These are phyloP conservation scores for Eucalyptus cloeziana DNA, from an alignment of 345 rosid species.

Conservation along the genomic window DNA sequence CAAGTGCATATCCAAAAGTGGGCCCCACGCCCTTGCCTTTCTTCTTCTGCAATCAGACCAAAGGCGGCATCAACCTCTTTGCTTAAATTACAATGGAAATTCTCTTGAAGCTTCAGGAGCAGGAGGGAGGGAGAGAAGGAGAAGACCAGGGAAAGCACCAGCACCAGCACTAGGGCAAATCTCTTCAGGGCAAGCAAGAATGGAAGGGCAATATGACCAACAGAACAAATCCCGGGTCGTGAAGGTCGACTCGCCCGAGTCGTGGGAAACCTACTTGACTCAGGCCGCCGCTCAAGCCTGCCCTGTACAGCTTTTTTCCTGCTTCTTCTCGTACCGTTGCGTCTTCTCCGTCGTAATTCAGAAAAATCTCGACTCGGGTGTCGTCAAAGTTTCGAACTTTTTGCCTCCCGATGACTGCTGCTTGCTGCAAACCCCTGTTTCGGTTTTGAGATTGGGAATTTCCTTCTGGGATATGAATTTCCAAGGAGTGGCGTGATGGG, in stretches of 20 bases:
- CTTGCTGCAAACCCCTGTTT: background rate
- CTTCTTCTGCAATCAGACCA: background rate
- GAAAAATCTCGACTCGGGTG: background rate
- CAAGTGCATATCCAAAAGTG: background rate
- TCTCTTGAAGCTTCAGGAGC: background rate
- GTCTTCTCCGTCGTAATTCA: background rate
- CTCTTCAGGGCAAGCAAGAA: background rate
- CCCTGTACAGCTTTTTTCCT: slow-evolving; percentile 35
- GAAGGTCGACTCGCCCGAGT: slow-evolving; percentile 45
- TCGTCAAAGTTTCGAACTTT: background rate
- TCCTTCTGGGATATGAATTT: background rate
- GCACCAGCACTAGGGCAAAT: background rate
- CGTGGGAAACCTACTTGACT: slow-evolving; percentile 54
- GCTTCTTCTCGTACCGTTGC: background rate
- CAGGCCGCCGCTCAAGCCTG: slow-evolving; percentile 51
- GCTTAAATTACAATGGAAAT: background rate
- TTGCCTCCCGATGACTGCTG: background rate
- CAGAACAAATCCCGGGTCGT: slow-evolving; percentile 43
- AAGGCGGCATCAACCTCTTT: background rate
- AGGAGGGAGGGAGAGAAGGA: background rate
- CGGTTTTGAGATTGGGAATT: background rate
- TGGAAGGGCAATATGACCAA: slow-evolving; percentile 21
- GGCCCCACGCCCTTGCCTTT: background rate
- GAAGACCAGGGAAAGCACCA: background rate
- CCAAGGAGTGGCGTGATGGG: background rate